phyloP scores from a whole-genome alignment of 176 grass and related monocot species.

The Carex cristatella region DNA sequence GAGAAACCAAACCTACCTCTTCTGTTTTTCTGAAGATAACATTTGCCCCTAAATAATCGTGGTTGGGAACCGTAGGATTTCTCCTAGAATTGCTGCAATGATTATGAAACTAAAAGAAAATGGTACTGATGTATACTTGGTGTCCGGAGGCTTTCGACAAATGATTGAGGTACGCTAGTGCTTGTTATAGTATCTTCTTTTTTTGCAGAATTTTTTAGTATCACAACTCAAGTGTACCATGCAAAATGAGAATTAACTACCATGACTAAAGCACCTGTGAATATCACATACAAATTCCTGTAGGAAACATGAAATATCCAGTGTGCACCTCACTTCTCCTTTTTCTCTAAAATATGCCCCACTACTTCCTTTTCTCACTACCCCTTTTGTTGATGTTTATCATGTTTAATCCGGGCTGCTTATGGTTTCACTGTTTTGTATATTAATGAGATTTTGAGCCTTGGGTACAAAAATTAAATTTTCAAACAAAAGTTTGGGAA shows the following conservation, averaged over 20 bases:
- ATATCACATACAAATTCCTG: background rate
- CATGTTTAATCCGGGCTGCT: background rate
- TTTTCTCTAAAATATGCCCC: background rate
- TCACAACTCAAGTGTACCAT: background rate
- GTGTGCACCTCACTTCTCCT: background rate
- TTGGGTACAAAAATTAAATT: background rate
- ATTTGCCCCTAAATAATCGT: background rate
- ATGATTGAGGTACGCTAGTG: constrained; percentile 72
- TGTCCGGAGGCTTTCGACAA: constrained; percentile 90
- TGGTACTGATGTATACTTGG: constrained; percentile 68
- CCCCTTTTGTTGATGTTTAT: background rate
- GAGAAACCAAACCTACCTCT: background rate
- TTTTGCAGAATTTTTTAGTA: background rate
- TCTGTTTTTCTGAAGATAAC: background rate
- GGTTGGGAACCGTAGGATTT: constrained; percentile 49
- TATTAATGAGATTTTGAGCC: background rate
- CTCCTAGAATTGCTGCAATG: constrained; percentile 68
- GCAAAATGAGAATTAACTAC: background rate
- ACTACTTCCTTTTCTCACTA: background rate
- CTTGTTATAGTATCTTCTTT: background rate
- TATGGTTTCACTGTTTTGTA: background rate
- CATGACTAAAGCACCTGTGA: background rate
- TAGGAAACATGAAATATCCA: background rate
- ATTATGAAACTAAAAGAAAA: constrained; percentile 67
- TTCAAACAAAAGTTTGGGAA: background rate